Conservation (phyloP, 306 rosid species). For the Inga leiocalycina region DNA sequence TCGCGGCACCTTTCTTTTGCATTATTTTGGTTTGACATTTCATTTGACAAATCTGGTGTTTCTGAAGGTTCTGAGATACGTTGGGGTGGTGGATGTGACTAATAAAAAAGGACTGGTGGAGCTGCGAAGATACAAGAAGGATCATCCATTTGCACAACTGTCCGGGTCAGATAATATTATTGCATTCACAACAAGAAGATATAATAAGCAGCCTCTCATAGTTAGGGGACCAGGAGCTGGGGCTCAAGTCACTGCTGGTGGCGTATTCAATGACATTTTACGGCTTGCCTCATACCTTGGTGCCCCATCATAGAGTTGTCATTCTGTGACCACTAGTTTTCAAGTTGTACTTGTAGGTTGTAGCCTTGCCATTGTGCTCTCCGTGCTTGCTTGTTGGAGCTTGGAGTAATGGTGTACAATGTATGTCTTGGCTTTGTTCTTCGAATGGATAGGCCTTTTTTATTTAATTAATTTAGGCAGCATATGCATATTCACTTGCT, state of each 20-base stretch:
- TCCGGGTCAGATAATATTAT: conserved; percentile 93
- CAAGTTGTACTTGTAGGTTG: conserved; percentile 2
- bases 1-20: not conserved
- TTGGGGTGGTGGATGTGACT: conserved; percentile 89
- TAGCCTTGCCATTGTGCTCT: not conserved
- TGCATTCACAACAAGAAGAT: conserved; percentile 90
- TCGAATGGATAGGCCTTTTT: not conserved
- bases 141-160: conserved; percentile 96
- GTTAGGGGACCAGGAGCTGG: conserved; percentile 99
- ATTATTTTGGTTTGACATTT: not conserved
- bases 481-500: not conserved
- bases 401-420: not conserved
- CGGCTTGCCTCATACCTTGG: conserved; percentile 98
- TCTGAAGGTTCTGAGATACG: conserved; percentile 93
- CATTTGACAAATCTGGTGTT: conserved; percentile 25
- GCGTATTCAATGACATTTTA: conserved; percentile 88
- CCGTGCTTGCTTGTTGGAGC: not conserved
- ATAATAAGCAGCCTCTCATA: conserved; percentile 78
- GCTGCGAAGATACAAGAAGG: conserved; percentile 77
- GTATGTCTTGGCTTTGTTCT: not conserved
- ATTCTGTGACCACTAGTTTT: conserved; percentile 29
- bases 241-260: conserved; percentile 98
- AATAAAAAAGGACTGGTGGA: conserved; percentile 71
- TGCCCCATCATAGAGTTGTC: conserved; percentile 74
- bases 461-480: not conserved